These are phyloP conservation scores for Phytophthora palmivora DNA, from an alignment of 352 stramenopile species.

Conservation along the genomic window DNA sequence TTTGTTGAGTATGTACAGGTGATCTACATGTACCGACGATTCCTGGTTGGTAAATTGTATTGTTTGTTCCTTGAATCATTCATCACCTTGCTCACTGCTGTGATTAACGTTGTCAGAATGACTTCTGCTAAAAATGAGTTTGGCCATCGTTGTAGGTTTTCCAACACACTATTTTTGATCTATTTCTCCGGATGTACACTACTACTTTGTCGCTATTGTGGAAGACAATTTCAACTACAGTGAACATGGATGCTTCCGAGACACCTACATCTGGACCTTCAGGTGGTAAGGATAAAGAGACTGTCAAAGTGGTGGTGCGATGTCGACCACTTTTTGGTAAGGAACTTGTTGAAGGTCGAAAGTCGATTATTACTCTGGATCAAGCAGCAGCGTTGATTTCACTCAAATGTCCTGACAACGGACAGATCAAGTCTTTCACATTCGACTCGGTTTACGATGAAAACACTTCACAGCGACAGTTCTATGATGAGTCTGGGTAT, in stretches of 20 bases:
- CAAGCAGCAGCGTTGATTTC: slow-evolving; percentile 64
- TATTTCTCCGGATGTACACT: not conserved
- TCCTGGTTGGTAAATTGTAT: too few species aligned
- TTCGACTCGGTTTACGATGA: slow-evolving; percentile 94
- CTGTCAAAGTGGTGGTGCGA: slow-evolving; percentile 90
- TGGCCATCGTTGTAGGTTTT: slow-evolving; percentile 2
- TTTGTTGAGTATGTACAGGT: too few species aligned
- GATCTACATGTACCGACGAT: too few species aligned
- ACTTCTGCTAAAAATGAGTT: slow-evolving; percentile 31
- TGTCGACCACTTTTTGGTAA: slow-evolving; percentile 89
- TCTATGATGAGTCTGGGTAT: slow-evolving; percentile 89
- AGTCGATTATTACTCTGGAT: slow-evolving; percentile 86
- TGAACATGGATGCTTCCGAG: slow-evolving; percentile 32
- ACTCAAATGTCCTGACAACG: slow-evolving; percentile 82
- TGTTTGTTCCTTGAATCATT: too few species aligned
- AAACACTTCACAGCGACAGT: slow-evolving; percentile 81
- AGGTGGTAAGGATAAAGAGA: slow-evolving; percentile 74
- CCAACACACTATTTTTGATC: slow-evolving; percentile 30
- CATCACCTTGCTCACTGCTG: too few species aligned
- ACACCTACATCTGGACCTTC: slow-evolving; percentile 5
- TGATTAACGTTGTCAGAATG: too few species aligned
- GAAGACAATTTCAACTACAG: not conserved
- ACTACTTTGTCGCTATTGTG: too few species aligned
- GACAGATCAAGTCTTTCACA: slow-evolving; percentile 87
- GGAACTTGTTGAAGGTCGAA: slow-evolving; percentile 81